Evolutionary conservation across 2,329 filamentous ascomycete genomes (phyloP), one percentile per base, ranked within the genome.

Genomic region (Zymoseptoria brevis): DNA sequence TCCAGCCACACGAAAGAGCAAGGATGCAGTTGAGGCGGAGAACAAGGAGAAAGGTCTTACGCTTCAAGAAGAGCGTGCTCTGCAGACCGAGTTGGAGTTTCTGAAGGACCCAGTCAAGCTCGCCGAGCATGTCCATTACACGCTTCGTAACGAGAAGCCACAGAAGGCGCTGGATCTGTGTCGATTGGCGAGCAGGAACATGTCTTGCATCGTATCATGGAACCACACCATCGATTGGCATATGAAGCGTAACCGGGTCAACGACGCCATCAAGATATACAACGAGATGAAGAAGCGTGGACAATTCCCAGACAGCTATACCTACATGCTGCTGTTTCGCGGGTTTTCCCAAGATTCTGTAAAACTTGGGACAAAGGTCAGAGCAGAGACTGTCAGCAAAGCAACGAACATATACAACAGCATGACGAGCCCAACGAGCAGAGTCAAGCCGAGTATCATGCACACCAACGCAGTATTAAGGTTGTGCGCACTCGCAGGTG

Each of bases 221-320:
- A 97, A 97, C 74, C 83, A 89, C 69, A 74, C 96, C 51, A 86
- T 99, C 58, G 82, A 87, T 59, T 84, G 90, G 72, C 79, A 84
- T 62, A 76, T 96, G 72, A 75, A 80, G 50, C 77, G 84, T 22
- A 78, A 83, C 50, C 80, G 80, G 55, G 73, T 90, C 35, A 80
- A 80, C 60, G 76, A 79, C 19, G 92, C 89, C 19, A 75, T 96
- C 59, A 91, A 88, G 75, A 78, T 90, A n/a, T 96, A 86, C 76
- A 96, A 96, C 73, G 93, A 97, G 88, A 97, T 99, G 93, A 99
- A 97, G 77, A 97, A 97, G 76, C 83, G 91, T 62, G 87, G 81
- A 4, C 88, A 95, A 68, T 79, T 82, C 24, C 93, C 94, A 1
- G 93, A 92, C 71, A 82, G 84, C 3, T 83, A 87, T 67, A 96